Evolutionary conservation across 441 rosid species (phyloP).

Genomic region (Manihot esculenta): DNA sequence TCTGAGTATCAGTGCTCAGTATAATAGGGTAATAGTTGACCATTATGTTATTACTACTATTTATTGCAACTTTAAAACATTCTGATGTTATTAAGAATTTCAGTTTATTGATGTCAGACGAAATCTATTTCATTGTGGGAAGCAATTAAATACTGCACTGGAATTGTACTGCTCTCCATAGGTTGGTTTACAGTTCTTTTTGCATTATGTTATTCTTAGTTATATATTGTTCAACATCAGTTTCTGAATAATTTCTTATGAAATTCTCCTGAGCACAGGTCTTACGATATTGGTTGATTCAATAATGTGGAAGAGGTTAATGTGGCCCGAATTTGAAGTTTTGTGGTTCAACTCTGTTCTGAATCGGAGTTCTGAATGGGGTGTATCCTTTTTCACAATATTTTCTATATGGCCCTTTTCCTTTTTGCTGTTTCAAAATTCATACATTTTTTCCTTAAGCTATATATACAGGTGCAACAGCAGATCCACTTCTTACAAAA

Average conservation of each 20-base stretch:
- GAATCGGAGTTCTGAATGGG: slow-evolving; percentile 98
- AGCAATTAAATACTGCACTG: slow-evolving; percentile 65
- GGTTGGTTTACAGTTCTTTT: slow-evolving; percentile 46
- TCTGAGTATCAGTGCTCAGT: not conserved
- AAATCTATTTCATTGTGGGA: slow-evolving; percentile 66
- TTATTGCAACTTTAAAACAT: not conserved
- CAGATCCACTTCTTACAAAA: no score
- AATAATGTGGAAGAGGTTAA: slow-evolving; percentile 78
- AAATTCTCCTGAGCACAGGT: slow-evolving; percentile 55
- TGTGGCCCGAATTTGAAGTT: slow-evolving; percentile 98
- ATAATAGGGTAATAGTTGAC: not conserved
- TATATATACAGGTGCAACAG: no score
- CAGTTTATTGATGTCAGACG: slow-evolving; percentile 55
- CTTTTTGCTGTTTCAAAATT: not conserved
- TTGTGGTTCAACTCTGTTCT: slow-evolving; percentile 96
- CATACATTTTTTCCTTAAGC: not conserved
- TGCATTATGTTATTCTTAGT: not conserved
- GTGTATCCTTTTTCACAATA: slow-evolving; percentile 70
- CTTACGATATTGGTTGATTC: slow-evolving; percentile 78
- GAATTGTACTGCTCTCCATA: slow-evolving; percentile 52
- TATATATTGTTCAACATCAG: slow-evolving; percentile 7
- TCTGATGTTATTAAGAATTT: slow-evolving; percentile 23
- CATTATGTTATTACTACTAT: not conserved
- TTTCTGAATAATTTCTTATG: slow-evolving; percentile 22
- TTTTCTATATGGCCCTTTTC: slow-evolving; percentile 12